Base-by-base conservation (phyloP, 768 basidiomycete species). In the Hirschioporus abietinus region DNA sequence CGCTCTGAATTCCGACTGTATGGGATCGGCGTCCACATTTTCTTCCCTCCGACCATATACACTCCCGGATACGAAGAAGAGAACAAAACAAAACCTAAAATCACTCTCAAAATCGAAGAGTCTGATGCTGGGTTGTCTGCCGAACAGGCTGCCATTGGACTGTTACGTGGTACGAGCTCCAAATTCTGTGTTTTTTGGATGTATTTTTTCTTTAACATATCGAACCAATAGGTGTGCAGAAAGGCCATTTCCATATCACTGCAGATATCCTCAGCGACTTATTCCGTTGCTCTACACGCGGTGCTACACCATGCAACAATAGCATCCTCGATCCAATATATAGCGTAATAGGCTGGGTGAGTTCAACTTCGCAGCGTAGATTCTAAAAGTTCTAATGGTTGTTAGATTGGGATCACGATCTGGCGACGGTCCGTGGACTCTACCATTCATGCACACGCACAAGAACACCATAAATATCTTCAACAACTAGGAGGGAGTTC, bases 1-100 rank as follows among this genome's bases (percentile, higher is more conserved):
- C 88, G 90, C 8, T 89, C 87, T 26, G 95, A 96, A 72, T 79
- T 93, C 63, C 78, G 88, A 68, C 79, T 95, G 7, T 94, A 96
- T 74, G 84, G 83, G 63, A 91, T 93, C 72, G 80, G 82, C 64
- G 84, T 93, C 7, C 93, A 95, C 69, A 85, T 92, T 59, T 93
- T 87, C 78, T 89, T 93, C 77, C 93, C 95, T 0, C 83, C 83
- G 1, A 92, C 92, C 0, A 96, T 97, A 80, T 84, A 80, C 69
- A 87, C 86, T 0, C 89, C 92, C 0, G 93, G 94, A 0, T 91
- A 81, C 68, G 87, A 89, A 20, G 82, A 85, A 66, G 95, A 96
- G 74, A 88, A 91, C 74, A 83, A 82, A 71, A 83, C 81, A 8
- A 96, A 96, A 71, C 95, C 94, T 0, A 81, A 80, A 30, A 83